These are phyloP conservation scores for Termitomyces sp. DNA, from an alignment of 768 basidiomycete genomes.

Conservation along the genomic window DNA sequence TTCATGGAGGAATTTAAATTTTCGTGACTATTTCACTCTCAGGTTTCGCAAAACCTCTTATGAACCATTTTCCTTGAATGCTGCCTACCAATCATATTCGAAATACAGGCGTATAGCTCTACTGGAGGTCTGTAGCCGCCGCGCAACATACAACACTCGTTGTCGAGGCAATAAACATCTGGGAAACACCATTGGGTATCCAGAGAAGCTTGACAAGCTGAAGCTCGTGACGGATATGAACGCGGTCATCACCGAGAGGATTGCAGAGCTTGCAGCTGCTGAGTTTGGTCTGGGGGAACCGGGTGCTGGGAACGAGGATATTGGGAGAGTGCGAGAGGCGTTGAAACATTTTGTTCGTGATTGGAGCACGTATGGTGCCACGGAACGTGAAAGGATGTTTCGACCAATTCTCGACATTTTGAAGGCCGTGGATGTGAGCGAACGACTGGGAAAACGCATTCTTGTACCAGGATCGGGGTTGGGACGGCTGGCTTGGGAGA, in stretches of 20 bases:
- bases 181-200: constrained; percentile 49
- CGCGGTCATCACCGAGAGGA: constrained; percentile 30
- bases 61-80: constrained; percentile 38
- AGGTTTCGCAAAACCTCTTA: constrained; percentile 14
- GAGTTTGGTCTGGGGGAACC: constrained; percentile 21
- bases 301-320: constrained; percentile 24
- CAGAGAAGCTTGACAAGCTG: constrained; percentile 43
- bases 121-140: constrained; percentile 37
- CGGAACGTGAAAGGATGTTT: constrained; percentile 53
- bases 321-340: constrained; percentile 50
- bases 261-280: constrained; percentile 31
- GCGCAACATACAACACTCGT: constrained; percentile 37
- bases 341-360: constrained; percentile 69
- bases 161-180: constrained; percentile 42
- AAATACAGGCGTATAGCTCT: constrained; percentile 37
- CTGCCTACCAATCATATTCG: constrained; percentile 38
- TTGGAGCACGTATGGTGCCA: constrained; percentile 51
- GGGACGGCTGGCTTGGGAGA: constrained; percentile 65
- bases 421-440: constrained; percentile 18
- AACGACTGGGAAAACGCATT: constrained; percentile 33
- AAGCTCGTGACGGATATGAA: constrained; percentile 36
- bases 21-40: constrained; percentile 20
- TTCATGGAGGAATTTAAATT: constrained; percentile 18
- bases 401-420: constrained; percentile 51
- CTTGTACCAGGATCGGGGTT: constrained; percentile 64